A percentile compares a stretch with the other conserved stretches of the same genome.
Conservation (phyloP, 140 eudicot genomes). For the Ambrosia hybrid region DNA sequence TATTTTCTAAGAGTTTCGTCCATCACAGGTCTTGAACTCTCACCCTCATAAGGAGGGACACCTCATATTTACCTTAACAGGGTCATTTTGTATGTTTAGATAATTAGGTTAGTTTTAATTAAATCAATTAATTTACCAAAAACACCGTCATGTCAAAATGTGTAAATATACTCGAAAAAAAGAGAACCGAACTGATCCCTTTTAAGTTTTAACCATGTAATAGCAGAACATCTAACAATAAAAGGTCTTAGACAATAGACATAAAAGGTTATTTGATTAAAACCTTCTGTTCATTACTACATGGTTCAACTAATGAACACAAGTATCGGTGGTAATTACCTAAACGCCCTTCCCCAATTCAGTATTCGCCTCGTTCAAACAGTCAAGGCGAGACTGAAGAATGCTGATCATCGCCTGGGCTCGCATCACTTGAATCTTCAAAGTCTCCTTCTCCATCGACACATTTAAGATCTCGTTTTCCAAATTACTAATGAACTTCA, state of each 20-base stretch:
- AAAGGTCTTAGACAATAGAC: too few species aligned
- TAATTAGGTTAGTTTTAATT: too few species aligned
- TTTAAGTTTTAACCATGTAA: too few species aligned
- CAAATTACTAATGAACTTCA: slow-evolving; percentile 66
- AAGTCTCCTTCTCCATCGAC: slow-evolving; percentile 74
- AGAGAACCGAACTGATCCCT: too few species aligned
- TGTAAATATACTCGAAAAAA: too few species aligned
- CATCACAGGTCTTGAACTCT: too few species aligned
- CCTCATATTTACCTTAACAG: too few species aligned
- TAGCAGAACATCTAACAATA: not conserved
- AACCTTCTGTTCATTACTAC: not conserved
- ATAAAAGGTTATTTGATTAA: not conserved
- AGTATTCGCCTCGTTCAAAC: slow-evolving; percentile 50
- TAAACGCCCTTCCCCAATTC: slow-evolving; percentile 40
- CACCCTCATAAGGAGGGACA: too few species aligned
- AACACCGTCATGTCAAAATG: too few species aligned
- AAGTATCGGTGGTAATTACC: not conserved
- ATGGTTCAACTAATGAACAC: not conserved
- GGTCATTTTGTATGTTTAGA: too few species aligned
- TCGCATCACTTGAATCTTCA: slow-evolving; percentile 57
- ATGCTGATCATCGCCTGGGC: slow-evolving; percentile 76
- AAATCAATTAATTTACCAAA: too few species aligned
- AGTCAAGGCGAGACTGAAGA: slow-evolving; percentile 69
- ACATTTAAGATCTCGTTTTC: slow-evolving; percentile 65
- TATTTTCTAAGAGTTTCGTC: too few species aligned